Percentiles rank a stretch among this genome's conserved stretches.
These are phyloP conservation scores for Curvularia eragrostidis DNA, from an alignment of 2,329 filamentous ascomycete genomes.

Conservation along the genomic window DNA sequence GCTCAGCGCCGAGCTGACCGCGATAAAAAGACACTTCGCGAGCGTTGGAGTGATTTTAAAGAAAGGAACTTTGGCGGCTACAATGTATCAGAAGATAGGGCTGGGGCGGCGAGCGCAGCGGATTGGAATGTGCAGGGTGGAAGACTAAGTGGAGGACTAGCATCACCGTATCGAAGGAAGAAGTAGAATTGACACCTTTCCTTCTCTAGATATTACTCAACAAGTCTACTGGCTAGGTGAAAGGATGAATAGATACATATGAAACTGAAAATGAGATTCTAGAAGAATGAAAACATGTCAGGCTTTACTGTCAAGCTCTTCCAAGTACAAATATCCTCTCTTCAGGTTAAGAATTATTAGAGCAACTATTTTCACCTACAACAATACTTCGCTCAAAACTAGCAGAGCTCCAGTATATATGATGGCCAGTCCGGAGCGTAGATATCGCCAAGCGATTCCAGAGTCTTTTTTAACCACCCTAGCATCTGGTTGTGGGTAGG, in stretches of 20 bases:
- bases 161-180: conserved; percentile 9
- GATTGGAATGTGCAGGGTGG: conserved; percentile 18
- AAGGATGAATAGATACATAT: too few relatives aligned
- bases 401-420: background rate
- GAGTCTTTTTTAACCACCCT: background rate
- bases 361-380: background rate
- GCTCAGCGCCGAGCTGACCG: conserved; percentile 15
- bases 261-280: background rate
- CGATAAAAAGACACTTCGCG: conserved; percentile 15
- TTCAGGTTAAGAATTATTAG: background rate
- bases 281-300: background rate
- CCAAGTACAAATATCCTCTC: background rate
- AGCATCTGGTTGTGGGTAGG: background rate
- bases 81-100: background rate
- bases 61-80: conserved; percentile 10
- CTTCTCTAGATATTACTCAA: too few relatives aligned
- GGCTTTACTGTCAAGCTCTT: background rate
- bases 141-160: background rate
- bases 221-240: too few relatives aligned
- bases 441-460: background rate
- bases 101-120: background rate
- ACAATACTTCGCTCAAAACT: background rate
- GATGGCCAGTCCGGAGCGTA: background rate
- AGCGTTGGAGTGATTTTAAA: conserved; percentile 19
- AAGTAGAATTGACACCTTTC: too few relatives aligned